Percentiles rank a stretch among this genome's conserved stretches.
Conservation (phyloP, 495 filamentous ascomycete genomes). For the Annulohypoxylon moriforme region DNA sequence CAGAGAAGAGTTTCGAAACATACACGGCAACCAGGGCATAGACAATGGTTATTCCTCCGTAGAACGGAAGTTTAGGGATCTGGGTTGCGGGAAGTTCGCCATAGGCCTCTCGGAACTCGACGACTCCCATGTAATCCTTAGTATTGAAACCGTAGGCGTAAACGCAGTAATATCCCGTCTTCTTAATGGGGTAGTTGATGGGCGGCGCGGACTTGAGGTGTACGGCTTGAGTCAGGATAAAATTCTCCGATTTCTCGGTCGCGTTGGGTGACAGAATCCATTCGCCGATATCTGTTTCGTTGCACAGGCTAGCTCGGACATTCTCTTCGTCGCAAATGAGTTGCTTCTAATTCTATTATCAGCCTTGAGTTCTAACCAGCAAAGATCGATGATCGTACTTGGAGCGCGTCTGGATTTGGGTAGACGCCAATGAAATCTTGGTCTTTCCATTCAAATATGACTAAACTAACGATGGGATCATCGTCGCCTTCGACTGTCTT, state of each 20-base stretch:
- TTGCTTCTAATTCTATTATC: constrained; percentile 61
- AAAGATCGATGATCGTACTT: constrained; percentile 37
- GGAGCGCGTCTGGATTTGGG: constrained; percentile 41
- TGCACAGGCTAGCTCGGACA: constrained; percentile 76
- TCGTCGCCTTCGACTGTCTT: constrained; percentile 63
- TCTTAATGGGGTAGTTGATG: constrained; percentile 82
- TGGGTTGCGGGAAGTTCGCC: constrained; percentile 95
- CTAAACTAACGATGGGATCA: constrained; percentile 82
- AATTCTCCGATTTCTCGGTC: constrained; percentile 70
- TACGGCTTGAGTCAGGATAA: constrained; percentile 81
- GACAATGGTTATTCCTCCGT: constrained; percentile 91
- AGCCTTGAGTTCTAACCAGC: constrained; percentile 17
- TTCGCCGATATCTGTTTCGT: constrained; percentile 77
- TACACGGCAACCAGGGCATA: constrained; percentile 87
- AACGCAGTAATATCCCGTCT: constrained; percentile 97
- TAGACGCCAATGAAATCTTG: constrained; percentile 77
- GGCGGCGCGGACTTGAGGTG: constrained; percentile 79
- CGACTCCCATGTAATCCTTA: constrained; percentile 77
- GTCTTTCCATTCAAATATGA: constrained; percentile 96
- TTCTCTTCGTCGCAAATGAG: constrained; percentile 79
- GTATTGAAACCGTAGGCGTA: constrained; percentile 74
- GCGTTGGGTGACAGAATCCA: constrained; percentile 84
- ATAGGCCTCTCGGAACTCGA: constrained; percentile 94
- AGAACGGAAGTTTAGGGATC: constrained; percentile 97
- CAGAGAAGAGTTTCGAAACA: constrained; percentile 43